A percentile compares a stretch with the other conserved stretches of the same genome.
Conservation (phyloP, 2,329 filamentous ascomycete species). For the Aspergillus awamori region DNA sequence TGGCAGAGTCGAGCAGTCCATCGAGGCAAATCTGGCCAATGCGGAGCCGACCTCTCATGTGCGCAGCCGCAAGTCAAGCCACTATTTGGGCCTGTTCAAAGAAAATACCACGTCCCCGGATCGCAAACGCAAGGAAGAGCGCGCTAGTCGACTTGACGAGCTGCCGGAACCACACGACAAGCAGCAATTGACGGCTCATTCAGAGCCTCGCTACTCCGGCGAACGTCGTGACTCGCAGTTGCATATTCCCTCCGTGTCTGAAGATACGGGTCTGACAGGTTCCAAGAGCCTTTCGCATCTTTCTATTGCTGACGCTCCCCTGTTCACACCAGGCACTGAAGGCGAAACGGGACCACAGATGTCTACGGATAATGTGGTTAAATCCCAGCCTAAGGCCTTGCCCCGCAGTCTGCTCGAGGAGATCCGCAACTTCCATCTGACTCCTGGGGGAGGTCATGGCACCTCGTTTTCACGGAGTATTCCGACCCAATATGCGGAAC, state of each 20-base stretch:
- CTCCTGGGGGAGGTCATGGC: conserved; percentile 49
- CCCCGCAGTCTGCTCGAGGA: conserved; percentile 58
- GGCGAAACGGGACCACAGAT: conserved; percentile 13
- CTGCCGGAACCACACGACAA: conserved; percentile 21
- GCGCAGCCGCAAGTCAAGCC: conserved; percentile 66
- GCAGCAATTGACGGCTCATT: conserved; percentile 14
- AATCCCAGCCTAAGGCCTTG: conserved; percentile 39
- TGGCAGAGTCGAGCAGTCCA: conserved; percentile 61
- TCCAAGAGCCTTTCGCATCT: conserved; percentile 34
- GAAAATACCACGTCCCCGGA: conserved; percentile 61
- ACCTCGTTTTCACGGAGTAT: conserved; percentile 50
- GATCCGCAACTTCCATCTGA: conserved; percentile 59
- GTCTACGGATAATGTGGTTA: conserved; percentile 27
- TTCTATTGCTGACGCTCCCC: conserved; percentile 27
- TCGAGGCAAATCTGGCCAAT: conserved; percentile 65
- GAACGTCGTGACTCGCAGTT: conserved; percentile 20
- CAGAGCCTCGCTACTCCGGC: conserved; percentile 17
- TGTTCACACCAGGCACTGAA: conserved; percentile 23
- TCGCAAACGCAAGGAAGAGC: conserved; percentile 53
- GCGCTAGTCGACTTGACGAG: conserved; percentile 41
- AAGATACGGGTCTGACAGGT: conserved; percentile 25
- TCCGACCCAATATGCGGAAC: conserved; percentile 41
- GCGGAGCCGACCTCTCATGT: conserved; percentile 57
- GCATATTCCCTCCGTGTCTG: conserved; percentile 4
- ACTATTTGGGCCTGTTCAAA: conserved; percentile 67